Percentiles rank a stretch among this genome's conserved stretches.
Evolutionary conservation across 2,329 filamentous ascomycete species (phyloP).

Genomic region (Claviceps sp.): DNA sequence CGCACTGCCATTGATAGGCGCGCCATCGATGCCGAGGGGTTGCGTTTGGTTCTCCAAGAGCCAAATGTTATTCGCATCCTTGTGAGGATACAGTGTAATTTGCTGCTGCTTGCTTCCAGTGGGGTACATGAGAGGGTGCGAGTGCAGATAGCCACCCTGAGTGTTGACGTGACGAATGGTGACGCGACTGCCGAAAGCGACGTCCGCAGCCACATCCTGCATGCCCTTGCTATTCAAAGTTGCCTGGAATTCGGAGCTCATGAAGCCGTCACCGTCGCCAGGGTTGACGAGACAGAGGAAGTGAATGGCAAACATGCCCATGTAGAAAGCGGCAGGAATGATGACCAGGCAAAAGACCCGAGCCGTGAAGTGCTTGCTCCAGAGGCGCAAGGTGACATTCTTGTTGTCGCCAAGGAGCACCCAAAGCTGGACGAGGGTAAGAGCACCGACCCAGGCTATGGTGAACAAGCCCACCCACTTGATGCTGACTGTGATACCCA

Average conservation of each 20-base stretch:
- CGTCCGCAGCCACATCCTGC: slow-evolving; percentile 86
- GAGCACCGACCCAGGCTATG: slow-evolving; percentile 88
- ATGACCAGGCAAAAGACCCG: slow-evolving; percentile 83
- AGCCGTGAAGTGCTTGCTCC: slow-evolving; percentile 89
- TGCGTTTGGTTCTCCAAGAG: slow-evolving; percentile 93
- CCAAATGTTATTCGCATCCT: slow-evolving; percentile 97
- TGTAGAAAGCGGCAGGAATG: slow-evolving; percentile 80
- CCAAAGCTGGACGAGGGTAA: slow-evolving; percentile 91
- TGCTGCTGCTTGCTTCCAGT: slow-evolving; percentile 97
- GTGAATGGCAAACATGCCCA: slow-evolving; percentile 95
- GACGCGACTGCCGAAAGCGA: slow-evolving; percentile 77
- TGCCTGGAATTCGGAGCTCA: slow-evolving; percentile 98
- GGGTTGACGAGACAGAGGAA: slow-evolving; percentile 89
- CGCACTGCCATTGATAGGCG: slow-evolving; percentile 62
- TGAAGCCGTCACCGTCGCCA: slow-evolving; percentile 95
- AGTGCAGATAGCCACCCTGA: slow-evolving; percentile 94
- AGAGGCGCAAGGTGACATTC: slow-evolving; percentile 71
- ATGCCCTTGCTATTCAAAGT: slow-evolving; percentile 94
- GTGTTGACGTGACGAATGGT: slow-evolving; percentile 89
- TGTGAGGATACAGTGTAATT: slow-evolving; percentile 95
- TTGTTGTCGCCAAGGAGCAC: slow-evolving; percentile 79
- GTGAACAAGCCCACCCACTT: slow-evolving; percentile 99
- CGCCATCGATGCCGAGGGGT: slow-evolving; percentile 61
- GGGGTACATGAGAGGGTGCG: slow-evolving; percentile 94
- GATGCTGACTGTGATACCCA: slow-evolving; percentile 85